These are phyloP conservation scores for Russula compacta DNA, from an alignment of 768 basidiomycete species.

Conservation along the genomic window DNA sequence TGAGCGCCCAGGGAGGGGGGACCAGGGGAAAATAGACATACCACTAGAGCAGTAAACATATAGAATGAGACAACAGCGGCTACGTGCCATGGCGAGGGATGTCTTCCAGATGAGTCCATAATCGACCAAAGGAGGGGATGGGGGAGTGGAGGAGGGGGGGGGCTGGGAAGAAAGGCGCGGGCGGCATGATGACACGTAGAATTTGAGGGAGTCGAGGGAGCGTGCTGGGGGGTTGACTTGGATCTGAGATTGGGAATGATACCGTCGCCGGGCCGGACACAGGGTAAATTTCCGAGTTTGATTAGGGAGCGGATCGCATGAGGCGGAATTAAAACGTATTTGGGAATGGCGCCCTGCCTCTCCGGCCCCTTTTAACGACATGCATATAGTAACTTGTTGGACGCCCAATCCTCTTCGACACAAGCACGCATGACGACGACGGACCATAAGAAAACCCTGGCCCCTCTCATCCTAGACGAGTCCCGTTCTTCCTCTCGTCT, in stretches of 20 bases:
- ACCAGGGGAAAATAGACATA: conserved; percentile 32
- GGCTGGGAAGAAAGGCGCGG: neutral
- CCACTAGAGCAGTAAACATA: conserved; percentile 66
- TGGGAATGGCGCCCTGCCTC: no score
- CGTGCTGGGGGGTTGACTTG: no score
- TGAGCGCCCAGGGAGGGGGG: neutral
- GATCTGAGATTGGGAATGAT: neutral
- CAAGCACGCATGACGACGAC: neutral
- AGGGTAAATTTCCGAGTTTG: neutral
- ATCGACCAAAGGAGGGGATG: neutral
- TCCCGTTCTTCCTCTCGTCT: neutral
- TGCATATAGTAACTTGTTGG: no score
- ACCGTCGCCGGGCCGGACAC: no score
- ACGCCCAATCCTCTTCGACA: no score
- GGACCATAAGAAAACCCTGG: neutral
- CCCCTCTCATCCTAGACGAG: neutral
- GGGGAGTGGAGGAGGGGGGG: neutral
- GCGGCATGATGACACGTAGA: neutral
- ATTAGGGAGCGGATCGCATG: neutral
- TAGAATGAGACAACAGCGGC: conserved; percentile 70
- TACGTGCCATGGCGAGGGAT: conserved; percentile 39
- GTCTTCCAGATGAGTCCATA: conserved; percentile 29
- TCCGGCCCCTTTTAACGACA: no score
- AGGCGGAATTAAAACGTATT: no score
- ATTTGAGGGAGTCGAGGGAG: neutral